These are phyloP conservation scores for Aspergillus haitiensis DNA, from an alignment of 495 filamentous ascomycete species.

Conservation along the genomic window DNA sequence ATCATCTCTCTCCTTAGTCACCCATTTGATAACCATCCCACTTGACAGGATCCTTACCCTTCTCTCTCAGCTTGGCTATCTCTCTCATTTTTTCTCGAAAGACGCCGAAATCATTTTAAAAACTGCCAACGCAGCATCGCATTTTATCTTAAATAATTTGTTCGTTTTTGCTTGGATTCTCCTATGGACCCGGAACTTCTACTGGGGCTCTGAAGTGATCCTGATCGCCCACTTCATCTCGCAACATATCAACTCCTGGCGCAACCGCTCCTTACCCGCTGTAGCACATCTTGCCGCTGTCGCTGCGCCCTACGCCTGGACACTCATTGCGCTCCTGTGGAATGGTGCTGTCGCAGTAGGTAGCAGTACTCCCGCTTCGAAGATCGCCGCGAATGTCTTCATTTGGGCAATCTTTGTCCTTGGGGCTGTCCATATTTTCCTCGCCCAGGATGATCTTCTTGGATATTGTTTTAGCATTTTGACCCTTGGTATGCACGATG, in stretches of 20 bases:
- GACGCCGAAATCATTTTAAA: conserved; percentile 58
- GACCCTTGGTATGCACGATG: conserved; percentile 54
- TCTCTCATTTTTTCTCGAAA: conserved; percentile 70
- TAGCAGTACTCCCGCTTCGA: conserved; percentile 58
- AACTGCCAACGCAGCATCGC: conserved; percentile 74
- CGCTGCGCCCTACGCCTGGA: conserved; percentile 79
- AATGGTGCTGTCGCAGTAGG: conserved; percentile 76
- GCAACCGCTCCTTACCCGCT: conserved; percentile 62
- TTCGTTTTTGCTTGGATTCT: conserved; percentile 76
- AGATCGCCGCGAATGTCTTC: conserved; percentile 79
- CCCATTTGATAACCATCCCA: background rate
- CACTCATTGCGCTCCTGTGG: conserved; percentile 80
- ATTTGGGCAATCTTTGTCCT: conserved; percentile 79
- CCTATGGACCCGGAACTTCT: conserved; percentile 74
- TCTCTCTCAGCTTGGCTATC: conserved; percentile 71
- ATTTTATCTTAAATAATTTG: conserved; percentile 85
- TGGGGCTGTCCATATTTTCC: conserved; percentile 67
- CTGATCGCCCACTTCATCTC: conserved; percentile 80
- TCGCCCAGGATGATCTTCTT: conserved; percentile 78
- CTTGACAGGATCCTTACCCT: conserved; percentile 66
- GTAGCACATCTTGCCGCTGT: conserved; percentile 74
- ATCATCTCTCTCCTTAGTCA: conserved; percentile 13
- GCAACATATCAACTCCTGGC: conserved; percentile 74
- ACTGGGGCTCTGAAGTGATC: conserved; percentile 70
- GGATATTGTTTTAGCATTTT: conserved; percentile 76